These are phyloP conservation scores for Vanrija sp. DNA, from an alignment of 1,284 basidiomycete species.

Conservation along the genomic window DNA sequence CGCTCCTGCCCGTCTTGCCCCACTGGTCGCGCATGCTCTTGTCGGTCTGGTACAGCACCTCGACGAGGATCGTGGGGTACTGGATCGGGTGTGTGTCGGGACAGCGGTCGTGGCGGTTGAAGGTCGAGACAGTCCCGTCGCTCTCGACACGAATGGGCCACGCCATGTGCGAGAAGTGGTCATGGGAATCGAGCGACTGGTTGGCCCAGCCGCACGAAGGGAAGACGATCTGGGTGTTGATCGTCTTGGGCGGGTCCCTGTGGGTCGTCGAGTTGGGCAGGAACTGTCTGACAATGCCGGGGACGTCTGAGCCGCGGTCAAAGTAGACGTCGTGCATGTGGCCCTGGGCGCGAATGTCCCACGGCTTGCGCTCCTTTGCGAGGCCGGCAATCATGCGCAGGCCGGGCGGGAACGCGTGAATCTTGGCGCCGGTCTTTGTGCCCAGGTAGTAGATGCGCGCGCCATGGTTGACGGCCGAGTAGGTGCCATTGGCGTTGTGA, in stretches of 20 bases:
- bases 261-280: constrained; percentile 32
- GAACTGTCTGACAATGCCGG: constrained; percentile 14
- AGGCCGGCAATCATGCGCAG: constrained; percentile 42
- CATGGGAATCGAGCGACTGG: constrained; percentile 27
- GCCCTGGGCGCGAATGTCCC: constrained; percentile 3
- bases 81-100: constrained; percentile 18
- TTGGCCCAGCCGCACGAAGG: constrained; percentile 37
- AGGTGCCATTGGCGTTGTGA: constrained; percentile 13
- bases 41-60: neutral
- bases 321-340: no score
- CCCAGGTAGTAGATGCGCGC: constrained; percentile 39
- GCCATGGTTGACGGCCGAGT: constrained; percentile 17
- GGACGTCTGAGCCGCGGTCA: no score
- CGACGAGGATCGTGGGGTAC: constrained; percentile 29
- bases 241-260: constrained; percentile 21
- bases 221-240: constrained; percentile 31
- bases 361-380: constrained; percentile 20
- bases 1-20: constrained; percentile 19
- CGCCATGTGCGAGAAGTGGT: constrained; percentile 46
- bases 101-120: neutral
- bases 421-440: constrained; percentile 10
- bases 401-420: constrained; percentile 42
- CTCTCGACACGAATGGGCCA: constrained; percentile 27
- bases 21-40: neutral
- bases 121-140: neutral